Evolutionary conservation across 129 eudicot species (phyloP), one percentile per base, ranked within the genome.

Genomic region (Scalesia atractyloides): DNA sequence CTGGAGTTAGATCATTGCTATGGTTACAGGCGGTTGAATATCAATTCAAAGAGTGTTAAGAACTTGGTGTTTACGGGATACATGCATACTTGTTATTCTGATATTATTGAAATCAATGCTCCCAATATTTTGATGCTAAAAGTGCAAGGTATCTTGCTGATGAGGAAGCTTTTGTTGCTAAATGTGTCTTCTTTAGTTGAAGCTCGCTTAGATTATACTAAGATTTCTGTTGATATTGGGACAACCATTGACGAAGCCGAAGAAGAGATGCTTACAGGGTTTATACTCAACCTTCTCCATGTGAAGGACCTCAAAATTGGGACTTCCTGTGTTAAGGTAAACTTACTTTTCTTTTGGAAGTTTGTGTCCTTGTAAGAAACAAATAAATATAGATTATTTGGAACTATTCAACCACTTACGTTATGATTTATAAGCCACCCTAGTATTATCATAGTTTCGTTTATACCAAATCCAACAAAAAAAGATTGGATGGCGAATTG

Each of bases 91-190:
- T 36, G 56, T 71, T 26, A 41, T 58, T 56, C 16, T 1, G 73
- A 47, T 58, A 14, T 68, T 34, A 34, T 76, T 5, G 80, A 76
- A 68, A 74, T 74, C 54, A 64, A 74, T 74, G 78, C 78, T 22
- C 78, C 78, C 7, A 16, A 57, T 47, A 59, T 76, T 7, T 46
- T 57, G 66, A 57, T 74, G 48, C 69, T 76, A 18, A 66, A 36
- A 11, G 57, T 76, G 9, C 49, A 44, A 44, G 65, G 22, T 71
- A 5, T 10, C 22, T 24, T 53, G 73, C 16, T 11, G 7, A 39
- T 66, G 54, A 14, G 62, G 74, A 76, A 68, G 74, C 22, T 76
- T 67, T 49, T 56, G 80, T 76, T 76, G 62, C 5, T 46, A 46
- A 58, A 76, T 67, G 74, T 76, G 13, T 44, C 74, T 57, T 76